Evolutionary conservation across 192 early-diverging fungal genomes (phyloP), one percentile per base, ranked within the genome.

Genomic region (Phlyctochytrium planicorne): DNA sequence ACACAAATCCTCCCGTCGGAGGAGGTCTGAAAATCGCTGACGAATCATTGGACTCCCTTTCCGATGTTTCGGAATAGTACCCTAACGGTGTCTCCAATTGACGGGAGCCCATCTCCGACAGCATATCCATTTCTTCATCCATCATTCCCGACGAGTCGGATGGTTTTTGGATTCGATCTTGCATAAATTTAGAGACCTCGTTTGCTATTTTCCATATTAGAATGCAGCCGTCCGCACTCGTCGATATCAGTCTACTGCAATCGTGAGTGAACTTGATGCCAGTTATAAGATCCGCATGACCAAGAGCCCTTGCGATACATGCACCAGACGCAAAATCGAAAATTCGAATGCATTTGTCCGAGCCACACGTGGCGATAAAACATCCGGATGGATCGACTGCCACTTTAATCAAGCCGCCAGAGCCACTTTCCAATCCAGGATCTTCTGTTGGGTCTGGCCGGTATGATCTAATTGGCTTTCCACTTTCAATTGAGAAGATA

Each of bases 201-300:
- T 77, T 68, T 2, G 80, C 75, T 2, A 92, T 55, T 52, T 76
- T 78, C 91, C 91, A 93, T 0, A 93, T 80, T 71, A 93, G 84
- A 14, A 93, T 75, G 29, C 86, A 91, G 6, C 91, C 91, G 66
- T 93, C 91, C 0, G 84, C 85, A 56, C 84, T 83, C 17, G 91
- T 91, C 1, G 87, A 87, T 31, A 91, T 71, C 3, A 93, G 63
- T 10, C 84, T 74, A 30, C 73, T 63, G 36, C 74, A 73, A 66
- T 83, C 78, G 3, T 59, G 63, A 1, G 68, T 80, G 71, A 93
- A 93, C 60, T 81, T 80, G 34, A 91, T 78, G 14, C 77, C 69
- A 0, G 91, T 93, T 12, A 93, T 81, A 36, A 91, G 65, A 67
- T 93, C 91, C 6, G 89, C 80, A 72, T 93, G 91, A 0, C 87